Evolutionary conservation across 139 green algal species (phyloP).

Genomic region (Microglena sp.): DNA sequence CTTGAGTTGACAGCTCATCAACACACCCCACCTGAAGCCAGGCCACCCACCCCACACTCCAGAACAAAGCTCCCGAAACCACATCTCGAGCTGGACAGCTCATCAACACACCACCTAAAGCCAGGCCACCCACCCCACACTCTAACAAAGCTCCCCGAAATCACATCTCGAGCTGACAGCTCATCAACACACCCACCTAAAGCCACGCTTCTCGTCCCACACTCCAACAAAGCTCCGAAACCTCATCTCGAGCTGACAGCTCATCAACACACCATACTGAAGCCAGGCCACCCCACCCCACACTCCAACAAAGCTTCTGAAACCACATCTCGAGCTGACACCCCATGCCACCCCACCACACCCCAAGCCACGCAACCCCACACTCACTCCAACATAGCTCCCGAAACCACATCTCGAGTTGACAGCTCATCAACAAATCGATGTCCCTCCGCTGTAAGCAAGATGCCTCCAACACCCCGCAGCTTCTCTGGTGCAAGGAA

Average conservation of each 20-base stretch:
- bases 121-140: constrained; percentile 3
- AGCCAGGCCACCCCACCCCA: too few species aligned
- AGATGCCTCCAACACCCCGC: constrained; percentile 43
- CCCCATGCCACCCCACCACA: too few species aligned
- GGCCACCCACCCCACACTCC: too few species aligned
- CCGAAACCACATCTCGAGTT: constrained; percentile 43
- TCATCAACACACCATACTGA: constrained; percentile 37
- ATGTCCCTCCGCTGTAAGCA: constrained; percentile 41
- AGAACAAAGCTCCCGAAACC: too few species aligned
- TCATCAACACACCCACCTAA: constrained; percentile 24
- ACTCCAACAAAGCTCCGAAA: constrained; percentile 41
- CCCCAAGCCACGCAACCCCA: background rate
- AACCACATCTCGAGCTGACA: too few species aligned
- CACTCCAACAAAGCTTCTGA: too few species aligned
- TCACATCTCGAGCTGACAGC: constrained; percentile 48
- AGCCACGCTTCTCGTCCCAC: background rate
- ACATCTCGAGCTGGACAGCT: too few species aligned
- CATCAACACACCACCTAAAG: too few species aligned
- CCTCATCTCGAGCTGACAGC: constrained; percentile 48
- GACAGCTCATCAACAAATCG: constrained; percentile 72
- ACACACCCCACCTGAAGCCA: too few species aligned
- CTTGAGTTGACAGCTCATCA: constrained; percentile 59
- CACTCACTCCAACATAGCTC: constrained; percentile 32
- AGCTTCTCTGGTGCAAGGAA: constrained; percentile 71
- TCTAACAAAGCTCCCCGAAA: constrained; percentile 38